Conservation (phyloP, 169 alveolate species). For the Eimeria nieschulzi region DNA sequence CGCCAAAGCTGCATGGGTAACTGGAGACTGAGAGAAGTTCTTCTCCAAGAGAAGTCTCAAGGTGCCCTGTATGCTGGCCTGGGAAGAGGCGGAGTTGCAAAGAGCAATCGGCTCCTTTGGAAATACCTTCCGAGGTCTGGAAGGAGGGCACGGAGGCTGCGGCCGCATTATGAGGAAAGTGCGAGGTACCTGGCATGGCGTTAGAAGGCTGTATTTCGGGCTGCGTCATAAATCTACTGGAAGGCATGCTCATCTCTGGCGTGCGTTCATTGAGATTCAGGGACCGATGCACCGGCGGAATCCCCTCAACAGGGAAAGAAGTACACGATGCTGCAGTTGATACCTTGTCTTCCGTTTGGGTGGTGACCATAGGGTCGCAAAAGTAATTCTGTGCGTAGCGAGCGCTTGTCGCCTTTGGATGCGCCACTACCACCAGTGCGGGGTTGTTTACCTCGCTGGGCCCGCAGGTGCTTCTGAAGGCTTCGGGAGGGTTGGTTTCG, state of each 20-base stretch:
- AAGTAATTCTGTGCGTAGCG: conserved; percentile 27
- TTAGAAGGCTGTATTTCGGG: no score
- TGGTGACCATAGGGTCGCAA: conserved; percentile 13
- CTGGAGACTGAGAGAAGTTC: conserved; percentile 43
- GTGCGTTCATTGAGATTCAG: neutral
- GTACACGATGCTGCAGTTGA: neutral
- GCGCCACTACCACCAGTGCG: neutral
- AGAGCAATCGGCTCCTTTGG: conserved; percentile 15
- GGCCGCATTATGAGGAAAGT: neutral
- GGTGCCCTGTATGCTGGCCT: conserved; percentile 20
- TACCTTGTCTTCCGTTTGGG: conserved; percentile 26
- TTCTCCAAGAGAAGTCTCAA: conserved; percentile 57
- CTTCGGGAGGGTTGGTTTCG: conserved; percentile 23
- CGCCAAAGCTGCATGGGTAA: conserved; percentile 25
- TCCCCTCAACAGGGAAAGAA: conserved; percentile 21
- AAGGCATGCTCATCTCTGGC: neutral
- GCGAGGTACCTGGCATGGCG: no score
- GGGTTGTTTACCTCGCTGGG: conserved; percentile 27
- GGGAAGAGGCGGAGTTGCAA: conserved; percentile 35
- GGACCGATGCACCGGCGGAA: conserved; percentile 15
- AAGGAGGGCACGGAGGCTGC: conserved; percentile 13
- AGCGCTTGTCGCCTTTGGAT: conserved; percentile 5
- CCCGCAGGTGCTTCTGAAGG: neutral
- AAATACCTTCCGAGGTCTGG: conserved; percentile 25
- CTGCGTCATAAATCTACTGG: conserved; percentile 1